These are phyloP conservation scores for Vararia minispora DNA, from an alignment of 768 basidiomycete genomes.

Conservation along the genomic window DNA sequence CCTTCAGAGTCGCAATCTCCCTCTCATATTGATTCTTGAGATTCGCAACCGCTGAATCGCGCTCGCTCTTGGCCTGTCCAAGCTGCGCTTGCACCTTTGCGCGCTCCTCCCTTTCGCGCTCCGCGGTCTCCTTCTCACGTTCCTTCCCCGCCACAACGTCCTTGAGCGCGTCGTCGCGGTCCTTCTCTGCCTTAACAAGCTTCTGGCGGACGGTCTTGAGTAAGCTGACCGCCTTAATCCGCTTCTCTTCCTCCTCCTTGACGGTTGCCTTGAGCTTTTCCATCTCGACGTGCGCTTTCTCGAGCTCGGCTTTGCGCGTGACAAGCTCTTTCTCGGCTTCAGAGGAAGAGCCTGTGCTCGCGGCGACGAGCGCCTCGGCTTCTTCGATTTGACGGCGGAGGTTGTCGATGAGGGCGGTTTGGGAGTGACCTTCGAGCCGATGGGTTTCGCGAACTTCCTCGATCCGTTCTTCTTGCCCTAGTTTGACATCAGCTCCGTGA, in stretches of 20 bases:
- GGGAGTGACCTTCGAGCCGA: slow-evolving; percentile 67
- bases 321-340: slow-evolving; percentile 37
- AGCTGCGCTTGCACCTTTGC: slow-evolving; percentile 30
- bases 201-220: slow-evolving; percentile 95
- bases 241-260: slow-evolving; percentile 97
- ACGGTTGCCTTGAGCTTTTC: slow-evolving; percentile 46
- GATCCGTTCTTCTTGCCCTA: slow-evolving; percentile 77
- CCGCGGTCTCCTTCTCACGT: slow-evolving; percentile 43
- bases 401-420: slow-evolving; percentile 60
- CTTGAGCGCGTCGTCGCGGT: slow-evolving; percentile 67
- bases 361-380: slow-evolving; percentile 57
- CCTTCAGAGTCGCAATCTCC: slow-evolving; percentile 48
- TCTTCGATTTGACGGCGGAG: slow-evolving; percentile 60
- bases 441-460: slow-evolving; percentile 83
- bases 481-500: slow-evolving; percentile 3
- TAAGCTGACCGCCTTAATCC: slow-evolving; percentile 83
- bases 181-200: slow-evolving; percentile 93
- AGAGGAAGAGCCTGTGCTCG: slow-evolving; percentile 36
- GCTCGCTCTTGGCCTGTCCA: slow-evolving; percentile 46
- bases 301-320: slow-evolving; percentile 43
- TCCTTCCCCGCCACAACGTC: slow-evolving; percentile 40
- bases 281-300: slow-evolving; percentile 51
- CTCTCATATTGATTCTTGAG: slow-evolving; percentile 63
- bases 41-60: slow-evolving; percentile 47
- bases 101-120: slow-evolving; percentile 41